Evolutionary conservation across 805 yeast species (phyloP), one percentile per base, ranked within the genome.

Genomic region (Nakazawaea laoshanensis): DNA sequence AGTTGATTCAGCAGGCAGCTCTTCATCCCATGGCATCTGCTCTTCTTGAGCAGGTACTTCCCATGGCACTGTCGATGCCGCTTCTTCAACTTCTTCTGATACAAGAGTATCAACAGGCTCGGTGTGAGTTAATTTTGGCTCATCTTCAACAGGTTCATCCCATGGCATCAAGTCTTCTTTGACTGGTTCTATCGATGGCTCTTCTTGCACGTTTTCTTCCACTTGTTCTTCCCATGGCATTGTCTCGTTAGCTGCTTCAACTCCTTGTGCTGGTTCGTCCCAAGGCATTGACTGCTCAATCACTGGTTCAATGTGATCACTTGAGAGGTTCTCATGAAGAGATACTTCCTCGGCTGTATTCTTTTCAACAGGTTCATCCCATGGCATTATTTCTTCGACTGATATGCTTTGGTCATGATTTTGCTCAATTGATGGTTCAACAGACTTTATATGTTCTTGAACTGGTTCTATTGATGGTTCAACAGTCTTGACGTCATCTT

Each of bases 1-100:
- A 4, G 14, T 16, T 12, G 22, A 16, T 17, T 15, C 18, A 2
- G 19, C 4, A n/a, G 16, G 7, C 22, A 7, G 9, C 9, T 8
- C 12, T 15, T 23, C 32, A 12, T 33, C 36, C 36, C 36, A 33
- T 12, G 36, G 36, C 36, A 33, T 33, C 26, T 10, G 26, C 6
- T 24, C 13, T 8, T 28, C 22, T 28, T 28, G 14, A 17, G 22
- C 23, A 12, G 14, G 10, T 4, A 12, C 25, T 11, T 29, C 32
- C 4, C 10, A 19, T 10, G 24, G 17, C 15, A 20, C n/a, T n/a
- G n/a, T n/a, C n/a, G n/a, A n/a, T n/a, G n/a, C n/a, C n/a, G n/a
- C n/a, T n/a, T n/a, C n/a, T n/a, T n/a, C n/a, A n/a, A n/a, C n/a
- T n/a, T n/a, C n/a, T n/a, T n/a, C n/a, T n/a, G n/a, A n/a, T n/a